Conservation (phyloP, 139 green algal genomes). For the Chlamydomonas incerta region DNA sequence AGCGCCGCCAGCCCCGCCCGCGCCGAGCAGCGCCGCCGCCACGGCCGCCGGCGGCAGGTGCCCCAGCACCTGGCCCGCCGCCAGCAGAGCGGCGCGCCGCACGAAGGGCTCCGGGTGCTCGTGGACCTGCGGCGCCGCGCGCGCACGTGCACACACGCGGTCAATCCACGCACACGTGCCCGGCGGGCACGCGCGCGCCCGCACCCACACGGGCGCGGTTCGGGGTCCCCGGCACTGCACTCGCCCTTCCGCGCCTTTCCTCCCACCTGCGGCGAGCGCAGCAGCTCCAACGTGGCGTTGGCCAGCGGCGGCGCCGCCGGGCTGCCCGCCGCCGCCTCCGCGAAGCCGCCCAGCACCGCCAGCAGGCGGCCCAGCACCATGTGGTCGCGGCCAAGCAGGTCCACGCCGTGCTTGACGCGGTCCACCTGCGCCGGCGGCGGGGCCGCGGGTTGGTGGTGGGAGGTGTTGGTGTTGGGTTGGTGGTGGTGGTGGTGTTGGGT, state of each 20-base stretch:
- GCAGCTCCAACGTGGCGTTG: slow-evolving; percentile 76
- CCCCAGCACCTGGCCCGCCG: slow-evolving; percentile 63
- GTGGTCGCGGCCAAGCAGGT: slow-evolving; percentile 77
- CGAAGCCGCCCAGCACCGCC: slow-evolving; percentile 59
- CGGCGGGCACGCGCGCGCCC: too few species aligned
- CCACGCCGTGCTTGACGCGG: slow-evolving; percentile 76
- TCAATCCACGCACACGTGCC: too few species aligned
- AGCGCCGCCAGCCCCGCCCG: background rate
- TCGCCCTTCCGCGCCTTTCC: too few species aligned
- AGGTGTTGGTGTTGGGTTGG: too few species aligned
- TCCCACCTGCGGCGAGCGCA: slow-evolving; percentile 63
- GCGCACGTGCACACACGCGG: background rate
- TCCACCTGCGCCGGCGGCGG: slow-evolving; percentile 25
- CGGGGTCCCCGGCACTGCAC: too few species aligned
- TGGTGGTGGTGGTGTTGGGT: too few species aligned
- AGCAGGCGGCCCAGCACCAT: slow-evolving; percentile 82
- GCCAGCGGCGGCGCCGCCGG: slow-evolving; percentile 61
- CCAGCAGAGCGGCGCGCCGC: slow-evolving; percentile 71
- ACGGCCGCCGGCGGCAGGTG: slow-evolving; percentile 66
- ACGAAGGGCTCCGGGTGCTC: slow-evolving; percentile 76
- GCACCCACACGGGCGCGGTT: too few species aligned
- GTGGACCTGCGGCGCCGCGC: slow-evolving; percentile 54
- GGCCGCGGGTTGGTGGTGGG: too few species aligned
- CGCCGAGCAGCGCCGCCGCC: slow-evolving; percentile 54
- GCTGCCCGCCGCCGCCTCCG: slow-evolving; percentile 49